Base-by-base conservation (phyloP, 2,329 filamentous ascomycete genomes). In the Colletotrichum abscissum region DNA sequence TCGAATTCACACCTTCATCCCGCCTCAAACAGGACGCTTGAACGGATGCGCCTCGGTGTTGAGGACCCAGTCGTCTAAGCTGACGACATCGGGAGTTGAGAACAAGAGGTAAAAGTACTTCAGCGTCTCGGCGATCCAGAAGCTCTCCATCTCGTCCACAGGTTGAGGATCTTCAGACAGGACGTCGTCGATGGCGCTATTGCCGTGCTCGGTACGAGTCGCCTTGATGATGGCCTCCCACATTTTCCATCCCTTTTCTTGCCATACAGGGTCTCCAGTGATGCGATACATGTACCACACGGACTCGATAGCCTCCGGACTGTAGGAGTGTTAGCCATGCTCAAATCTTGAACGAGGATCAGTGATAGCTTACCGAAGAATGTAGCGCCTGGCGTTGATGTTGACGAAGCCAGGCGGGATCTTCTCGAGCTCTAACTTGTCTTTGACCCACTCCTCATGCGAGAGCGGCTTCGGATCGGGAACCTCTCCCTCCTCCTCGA, bases 71-170 rank as follows among this genome's bases (percentile, higher is more conserved):
- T 92, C 90, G 80, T 94, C 92, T 69, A 94, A 82, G 78, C 88
- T 92, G 54, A 93, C 84, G n/a, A 92, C 83, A 63, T 88, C 86
- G 0, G 93, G 92, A 69, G 91, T 82, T 26, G 91, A 91, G 80
- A 94, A 98, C 63, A 97, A 87, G 69, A 98, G 82, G 81, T 95
- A 98, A 76, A 97, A 97, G 80, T 97, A 97, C 86, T 97, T 98
- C 77, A 98, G 85, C 54, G 95, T 98, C 87, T 98, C 95, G 4
- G 93, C 93, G 74, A 95, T 86, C 94, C 95, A 98, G 82, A 97
- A 97, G 79, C 93, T 95, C 84, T 97, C 93, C 93, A 96, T 95
- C 76, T 87, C 86, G 80, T 95, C 90, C 52, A 82, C 80, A 67
- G 87, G 84, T 11, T 78, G 78, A 1, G 86, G 82, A 22, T 86